phyloP scores from a whole-genome alignment of 495 filamentous ascomycete species.

The Tricharina praecox region DNA sequence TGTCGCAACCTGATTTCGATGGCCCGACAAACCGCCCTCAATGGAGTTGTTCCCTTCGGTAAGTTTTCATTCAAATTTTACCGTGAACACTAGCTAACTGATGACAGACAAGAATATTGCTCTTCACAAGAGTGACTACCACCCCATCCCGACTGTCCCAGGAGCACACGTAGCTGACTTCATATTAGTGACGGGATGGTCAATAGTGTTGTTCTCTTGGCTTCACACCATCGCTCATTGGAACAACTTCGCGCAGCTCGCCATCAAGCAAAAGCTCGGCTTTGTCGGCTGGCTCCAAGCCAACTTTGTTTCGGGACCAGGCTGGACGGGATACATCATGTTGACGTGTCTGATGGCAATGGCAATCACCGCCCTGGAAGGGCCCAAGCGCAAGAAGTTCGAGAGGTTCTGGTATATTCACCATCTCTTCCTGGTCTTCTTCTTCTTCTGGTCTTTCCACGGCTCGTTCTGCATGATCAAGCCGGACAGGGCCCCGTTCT shows the following conservation, averaged over 20 bases:
- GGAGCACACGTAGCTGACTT: not conserved
- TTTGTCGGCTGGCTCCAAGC: conserved; percentile 52
- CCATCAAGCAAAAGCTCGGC: conserved; percentile 51
- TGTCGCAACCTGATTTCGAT: conserved; percentile 65
- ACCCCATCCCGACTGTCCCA: not conserved
- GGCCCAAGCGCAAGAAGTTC: conserved; percentile 50
- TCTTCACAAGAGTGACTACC: conserved; percentile 49
- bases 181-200: conserved; percentile 46
- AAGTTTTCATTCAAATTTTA: conserved; percentile 9
- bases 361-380: conserved; percentile 51
- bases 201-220: conserved; percentile 66
- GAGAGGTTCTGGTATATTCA: conserved; percentile 71
- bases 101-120: conserved; percentile 55
- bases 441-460: conserved; percentile 67
- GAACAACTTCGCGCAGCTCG: conserved; percentile 62
- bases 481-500: conserved; percentile 53
- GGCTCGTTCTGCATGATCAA: conserved; percentile 71
- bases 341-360: conserved; percentile 49
- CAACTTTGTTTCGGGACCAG: conserved; percentile 56
- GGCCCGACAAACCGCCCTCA: conserved; percentile 54
- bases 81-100: conserved; percentile 6
- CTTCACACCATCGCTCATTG: conserved; percentile 66
- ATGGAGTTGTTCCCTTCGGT: conserved; percentile 59
- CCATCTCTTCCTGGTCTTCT: conserved; percentile 62
- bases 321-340: conserved; percentile 70